A percentile compares a stretch with the other conserved stretches of the same genome.
These are phyloP conservation scores for Pseudopyricularia javanii DNA, from an alignment of 2,329 filamentous ascomycete genomes.

Conservation along the genomic window DNA sequence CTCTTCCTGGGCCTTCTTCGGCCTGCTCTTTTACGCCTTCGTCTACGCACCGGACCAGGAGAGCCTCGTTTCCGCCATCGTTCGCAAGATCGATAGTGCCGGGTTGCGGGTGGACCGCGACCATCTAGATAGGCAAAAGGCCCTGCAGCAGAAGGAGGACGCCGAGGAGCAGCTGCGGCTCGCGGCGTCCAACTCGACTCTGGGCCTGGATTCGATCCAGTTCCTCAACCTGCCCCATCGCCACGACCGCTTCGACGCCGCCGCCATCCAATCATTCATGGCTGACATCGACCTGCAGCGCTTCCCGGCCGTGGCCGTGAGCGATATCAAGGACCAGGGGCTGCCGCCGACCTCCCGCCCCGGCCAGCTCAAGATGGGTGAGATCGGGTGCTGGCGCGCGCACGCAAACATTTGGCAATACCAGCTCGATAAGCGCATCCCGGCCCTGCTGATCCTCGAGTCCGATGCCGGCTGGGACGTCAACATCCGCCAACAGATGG, in stretches of 20 bases:
- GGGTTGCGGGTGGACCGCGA: not conserved
- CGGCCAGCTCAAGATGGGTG: constrained; percentile 6
- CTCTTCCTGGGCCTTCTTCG: not conserved
- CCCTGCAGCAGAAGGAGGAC: not conserved
- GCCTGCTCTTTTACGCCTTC: not conserved
- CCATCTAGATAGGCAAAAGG: not conserved
- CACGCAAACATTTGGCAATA: constrained; percentile 17
- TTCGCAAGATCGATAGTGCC: not conserved
- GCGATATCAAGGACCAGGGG: constrained; percentile 11
- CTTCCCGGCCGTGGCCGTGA: constrained; percentile 9
- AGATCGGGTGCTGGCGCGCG: constrained; percentile 15
- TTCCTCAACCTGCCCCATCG: constrained; percentile 14
- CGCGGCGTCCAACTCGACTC: constrained; percentile 15
- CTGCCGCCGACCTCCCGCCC: constrained; percentile 12
- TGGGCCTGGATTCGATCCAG: constrained; percentile 13
- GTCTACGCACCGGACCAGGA: not conserved
- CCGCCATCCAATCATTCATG: constrained; percentile 13
- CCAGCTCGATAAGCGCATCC: constrained; percentile 10
- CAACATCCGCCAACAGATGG: constrained; percentile 13
- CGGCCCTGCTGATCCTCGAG: constrained; percentile 14
- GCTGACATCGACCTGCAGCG: constrained; percentile 12
- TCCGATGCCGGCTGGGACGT: constrained; percentile 17
- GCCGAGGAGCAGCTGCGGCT: constrained; percentile 22
- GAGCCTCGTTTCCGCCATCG: not conserved
- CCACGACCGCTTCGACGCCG: constrained; percentile 14